A percentile compares a stretch with the other conserved stretches of the same genome.
These are phyloP conservation scores for Protea cynaroides DNA, from an alignment of 164 flowering plant genomes.

Conservation along the genomic window DNA sequence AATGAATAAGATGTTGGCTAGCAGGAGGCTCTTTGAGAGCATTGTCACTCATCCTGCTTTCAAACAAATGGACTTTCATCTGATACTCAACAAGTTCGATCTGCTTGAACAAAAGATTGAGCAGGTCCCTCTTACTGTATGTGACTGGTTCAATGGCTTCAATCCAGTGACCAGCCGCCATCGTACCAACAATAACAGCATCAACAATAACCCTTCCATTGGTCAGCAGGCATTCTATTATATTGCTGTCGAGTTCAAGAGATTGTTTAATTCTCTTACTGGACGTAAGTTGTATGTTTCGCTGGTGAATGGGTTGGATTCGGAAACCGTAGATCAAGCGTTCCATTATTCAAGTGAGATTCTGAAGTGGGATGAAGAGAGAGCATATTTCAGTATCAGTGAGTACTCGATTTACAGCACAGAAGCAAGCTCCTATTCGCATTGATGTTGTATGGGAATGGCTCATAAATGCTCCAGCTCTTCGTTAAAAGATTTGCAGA, in stretches of 20 bases:
- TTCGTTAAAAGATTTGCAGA: too few species aligned
- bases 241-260: slow-evolving; percentile 87
- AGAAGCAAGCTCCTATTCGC: slow-evolving; percentile 61
- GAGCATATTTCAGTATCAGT: slow-evolving; percentile 39
- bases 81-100: slow-evolving; percentile 80
- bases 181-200: slow-evolving; percentile 29
- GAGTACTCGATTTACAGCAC: slow-evolving; percentile 71
- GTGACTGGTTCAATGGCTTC: slow-evolving; percentile 91
- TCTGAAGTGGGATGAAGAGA: slow-evolving; percentile 90
- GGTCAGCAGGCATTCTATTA: slow-evolving; percentile 74
- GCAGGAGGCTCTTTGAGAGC: slow-evolving; percentile 70
- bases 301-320: slow-evolving; percentile 57
- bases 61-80: slow-evolving; percentile 68
- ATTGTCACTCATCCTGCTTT: slow-evolving; percentile 79
- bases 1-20: slow-evolving; percentile 69
- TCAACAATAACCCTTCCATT: slow-evolving; percentile 40
- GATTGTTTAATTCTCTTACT: slow-evolving; percentile 59
- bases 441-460: slow-evolving; percentile 13
- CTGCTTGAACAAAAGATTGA: slow-evolving; percentile 69
- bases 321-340: slow-evolving; percentile 58
- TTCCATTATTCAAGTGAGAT: slow-evolving; percentile 79
- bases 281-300: slow-evolving; percentile 73
- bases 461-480: slow-evolving; percentile 8
- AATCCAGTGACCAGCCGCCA: slow-evolving; percentile 60
- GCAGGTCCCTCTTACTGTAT: slow-evolving; percentile 45